phyloP scores from a whole-genome alignment of 1,284 basidiomycete species.

The Apiotrichum sp. region DNA sequence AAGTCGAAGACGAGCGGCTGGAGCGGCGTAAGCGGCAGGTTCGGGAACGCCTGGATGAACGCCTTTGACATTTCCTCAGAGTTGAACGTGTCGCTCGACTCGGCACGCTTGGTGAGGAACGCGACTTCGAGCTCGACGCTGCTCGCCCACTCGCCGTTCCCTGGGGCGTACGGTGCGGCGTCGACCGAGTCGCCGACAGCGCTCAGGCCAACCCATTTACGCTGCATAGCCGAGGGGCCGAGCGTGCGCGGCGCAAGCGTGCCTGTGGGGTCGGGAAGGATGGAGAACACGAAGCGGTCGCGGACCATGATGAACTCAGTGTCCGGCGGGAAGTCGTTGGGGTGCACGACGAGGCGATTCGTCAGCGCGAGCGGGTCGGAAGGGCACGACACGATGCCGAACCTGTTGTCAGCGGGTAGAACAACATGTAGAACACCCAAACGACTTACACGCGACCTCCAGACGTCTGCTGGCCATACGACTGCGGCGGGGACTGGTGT shows the following conservation, averaged over 20 bases:
- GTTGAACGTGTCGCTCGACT: slow-evolving; percentile 67
- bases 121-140: slow-evolving; percentile 72
- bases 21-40: slow-evolving; percentile 54
- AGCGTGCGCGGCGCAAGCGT: slow-evolving; percentile 59
- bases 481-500: not conserved
- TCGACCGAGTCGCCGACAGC: slow-evolving; percentile 67
- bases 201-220: slow-evolving; percentile 82
- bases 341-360: slow-evolving; percentile 75
- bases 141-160: slow-evolving; percentile 64
- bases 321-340: slow-evolving; percentile 60
- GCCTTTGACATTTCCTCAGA: slow-evolving; percentile 75
- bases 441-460: slow-evolving; percentile 32
- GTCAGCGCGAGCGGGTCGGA: slow-evolving; percentile 59
- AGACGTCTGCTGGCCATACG: not conserved
- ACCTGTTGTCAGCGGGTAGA: slow-evolving; percentile 18
- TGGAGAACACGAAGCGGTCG: slow-evolving; percentile 61
- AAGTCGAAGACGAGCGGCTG: slow-evolving; percentile 84
- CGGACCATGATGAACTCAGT: slow-evolving; percentile 71
- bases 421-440: not conserved
- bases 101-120: slow-evolving; percentile 60
- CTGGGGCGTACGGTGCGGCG: slow-evolving; percentile 59
- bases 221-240: slow-evolving; percentile 51
- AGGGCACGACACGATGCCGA: slow-evolving; percentile 47
- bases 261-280: slow-evolving; percentile 67
- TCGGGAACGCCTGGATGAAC: slow-evolving; percentile 70